phyloP scores from a whole-genome alignment of 2,329 filamentous ascomycete genomes.

The Ustulina deusta region DNA sequence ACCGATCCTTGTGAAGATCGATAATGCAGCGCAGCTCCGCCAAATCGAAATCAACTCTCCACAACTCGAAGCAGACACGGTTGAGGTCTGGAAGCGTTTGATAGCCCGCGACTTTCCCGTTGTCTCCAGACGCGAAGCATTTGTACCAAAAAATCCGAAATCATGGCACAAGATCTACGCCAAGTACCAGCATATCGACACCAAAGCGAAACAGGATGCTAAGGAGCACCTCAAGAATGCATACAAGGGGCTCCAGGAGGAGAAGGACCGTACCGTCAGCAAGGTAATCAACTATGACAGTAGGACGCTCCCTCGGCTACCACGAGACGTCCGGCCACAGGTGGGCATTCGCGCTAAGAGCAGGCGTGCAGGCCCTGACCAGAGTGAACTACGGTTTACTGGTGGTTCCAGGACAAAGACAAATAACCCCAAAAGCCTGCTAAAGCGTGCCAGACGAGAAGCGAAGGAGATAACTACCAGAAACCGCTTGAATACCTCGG shows the following conservation, averaged over 20 bases:
- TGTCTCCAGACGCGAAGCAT: constrained; percentile 70
- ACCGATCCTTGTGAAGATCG: constrained; percentile 77
- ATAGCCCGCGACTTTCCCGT: constrained; percentile 82
- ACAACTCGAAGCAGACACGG: constrained; percentile 76
- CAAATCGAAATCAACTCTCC: constrained; percentile 80
- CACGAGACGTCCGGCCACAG: constrained; percentile 49
- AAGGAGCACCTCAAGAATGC: constrained; percentile 68
- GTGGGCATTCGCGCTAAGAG: constrained; percentile 38
- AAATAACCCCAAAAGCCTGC: constrained; percentile 63
- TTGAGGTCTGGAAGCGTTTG: constrained; percentile 81
- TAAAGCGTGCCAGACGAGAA: constrained; percentile 68
- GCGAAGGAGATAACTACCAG: constrained; percentile 65
- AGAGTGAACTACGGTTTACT: constrained; percentile 57
- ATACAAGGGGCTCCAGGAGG: constrained; percentile 67
- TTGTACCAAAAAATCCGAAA: constrained; percentile 72
- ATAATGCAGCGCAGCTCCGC: constrained; percentile 79
- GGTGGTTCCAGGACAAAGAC: constrained; percentile 65
- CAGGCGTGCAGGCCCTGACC: constrained; percentile 41
- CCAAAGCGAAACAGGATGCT: constrained; percentile 67
- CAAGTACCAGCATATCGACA: constrained; percentile 71
- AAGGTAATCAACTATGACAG: constrained; percentile 64
- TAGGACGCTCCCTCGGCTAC: constrained; percentile 58
- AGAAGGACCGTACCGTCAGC: constrained; percentile 68
- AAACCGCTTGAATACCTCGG: constrained; percentile 59
- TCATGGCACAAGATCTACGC: constrained; percentile 85